These are phyloP conservation scores for Silene conica DNA, from an alignment of 148 eudicot species.

Conservation along the genomic window DNA sequence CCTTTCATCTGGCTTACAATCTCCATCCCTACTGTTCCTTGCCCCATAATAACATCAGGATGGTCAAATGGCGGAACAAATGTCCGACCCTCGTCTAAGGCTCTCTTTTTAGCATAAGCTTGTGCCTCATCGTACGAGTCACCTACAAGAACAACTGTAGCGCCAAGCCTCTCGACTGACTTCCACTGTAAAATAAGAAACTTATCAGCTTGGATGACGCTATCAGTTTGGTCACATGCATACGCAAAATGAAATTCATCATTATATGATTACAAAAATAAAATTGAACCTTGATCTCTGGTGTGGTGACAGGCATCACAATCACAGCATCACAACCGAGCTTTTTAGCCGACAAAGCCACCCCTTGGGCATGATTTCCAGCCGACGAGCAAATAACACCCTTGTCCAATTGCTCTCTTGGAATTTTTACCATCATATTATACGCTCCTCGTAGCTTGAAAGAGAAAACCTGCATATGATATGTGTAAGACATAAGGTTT, in stretches of 20 bases:
- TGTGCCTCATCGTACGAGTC: constrained; percentile 98
- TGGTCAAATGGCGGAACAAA: constrained; percentile 97
- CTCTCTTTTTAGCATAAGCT: constrained; percentile 68
- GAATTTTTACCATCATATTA: constrained; percentile 93
- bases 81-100: constrained; percentile 69
- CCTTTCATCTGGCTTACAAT: constrained; percentile 66
- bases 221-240: background rate
- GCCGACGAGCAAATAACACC: constrained; percentile 98
- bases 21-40: constrained; percentile 97
- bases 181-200: constrained; percentile 54
- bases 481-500: background rate
- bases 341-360: constrained; percentile 77
- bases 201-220: background rate
- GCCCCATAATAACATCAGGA: constrained; percentile 86
- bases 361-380: constrained; percentile 99
- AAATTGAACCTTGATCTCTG: constrained; percentile 79
- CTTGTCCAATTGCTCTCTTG: constrained; percentile 59
- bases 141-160: constrained; percentile 85
- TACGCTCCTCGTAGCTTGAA: constrained; percentile 96
- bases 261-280: background rate
- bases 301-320: constrained; percentile 98
- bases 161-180: constrained; percentile 86
- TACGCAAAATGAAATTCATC: background rate
- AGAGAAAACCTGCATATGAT: constrained; percentile 67
- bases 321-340: constrained; percentile 85